A percentile compares a stretch with the other conserved stretches of the same genome.
phyloP scores from a whole-genome alignment of 1,139 yeast species.

The Suhomyces anneliseae region DNA sequence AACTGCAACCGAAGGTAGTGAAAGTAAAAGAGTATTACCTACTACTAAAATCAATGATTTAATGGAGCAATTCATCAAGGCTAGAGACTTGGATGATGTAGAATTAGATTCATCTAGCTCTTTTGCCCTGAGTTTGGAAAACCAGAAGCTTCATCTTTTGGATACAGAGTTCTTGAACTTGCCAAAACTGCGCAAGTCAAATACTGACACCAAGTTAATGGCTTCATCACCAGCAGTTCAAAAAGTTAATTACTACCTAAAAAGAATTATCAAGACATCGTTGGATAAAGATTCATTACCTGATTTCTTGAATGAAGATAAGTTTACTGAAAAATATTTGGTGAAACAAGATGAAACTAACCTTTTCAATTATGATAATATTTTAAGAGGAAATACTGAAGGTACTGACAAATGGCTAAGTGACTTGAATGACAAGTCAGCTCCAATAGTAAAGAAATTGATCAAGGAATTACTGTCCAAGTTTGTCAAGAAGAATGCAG shows the following conservation, averaged over 20 bases:
- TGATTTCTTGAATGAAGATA: conserved; percentile 22
- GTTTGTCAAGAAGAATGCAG: conserved; percentile 19
- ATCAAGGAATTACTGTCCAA: conserved; percentile 19
- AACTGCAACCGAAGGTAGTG: neutral
- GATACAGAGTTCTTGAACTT: conserved; percentile 14
- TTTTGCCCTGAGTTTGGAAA: conserved; percentile 6
- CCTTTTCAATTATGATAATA: conserved; percentile 33
- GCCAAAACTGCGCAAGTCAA: conserved; percentile 7
- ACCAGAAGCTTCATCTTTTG: conserved; percentile 9
- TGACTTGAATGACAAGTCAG: conserved; percentile 14
- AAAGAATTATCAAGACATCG: conserved; percentile 27
- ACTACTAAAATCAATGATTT: conserved; percentile 14
- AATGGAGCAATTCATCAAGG: conserved; percentile 31
- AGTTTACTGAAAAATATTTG: conserved; percentile 29
- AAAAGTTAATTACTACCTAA: conserved; percentile 28
- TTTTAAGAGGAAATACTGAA: conserved; percentile 22
- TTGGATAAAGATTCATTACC: conserved; percentile 21
- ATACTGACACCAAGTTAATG: conserved; percentile 19
- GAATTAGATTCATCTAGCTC: conserved; percentile 1
- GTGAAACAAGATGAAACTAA: conserved; percentile 23
- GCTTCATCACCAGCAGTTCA: conserved; percentile 34
- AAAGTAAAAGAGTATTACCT: conserved; percentile 7
- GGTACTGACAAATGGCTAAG: conserved; percentile 20
- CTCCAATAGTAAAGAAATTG: conserved; percentile 19
- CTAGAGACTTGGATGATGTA: conserved; percentile 24